Evolutionary conservation across 2,329 filamentous ascomycete genomes (phyloP).

Genomic region (Colletotrichum limetticola): DNA sequence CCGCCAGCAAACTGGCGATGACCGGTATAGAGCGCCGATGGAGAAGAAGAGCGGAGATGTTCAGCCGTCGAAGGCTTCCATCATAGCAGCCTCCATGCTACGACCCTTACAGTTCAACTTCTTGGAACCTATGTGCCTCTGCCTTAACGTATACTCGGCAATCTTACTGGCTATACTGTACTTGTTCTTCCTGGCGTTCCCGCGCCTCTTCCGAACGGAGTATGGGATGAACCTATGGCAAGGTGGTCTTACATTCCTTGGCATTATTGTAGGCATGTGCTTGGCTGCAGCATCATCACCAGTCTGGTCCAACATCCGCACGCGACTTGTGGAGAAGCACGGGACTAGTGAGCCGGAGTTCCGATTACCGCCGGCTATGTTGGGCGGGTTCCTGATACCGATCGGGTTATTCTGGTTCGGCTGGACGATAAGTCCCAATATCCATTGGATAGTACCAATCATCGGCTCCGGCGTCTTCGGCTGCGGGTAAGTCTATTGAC

Average conservation of each 20-base stretch:
- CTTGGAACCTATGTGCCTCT: conserved; percentile 86
- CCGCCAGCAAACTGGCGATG: conserved; percentile 79
- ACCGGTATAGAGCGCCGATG: conserved; percentile 78
- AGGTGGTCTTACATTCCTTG: conserved; percentile 79
- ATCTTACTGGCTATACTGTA: conserved; percentile 87
- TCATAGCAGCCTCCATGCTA: conserved; percentile 65
- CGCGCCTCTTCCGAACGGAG: conserved; percentile 78
- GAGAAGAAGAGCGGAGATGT: conserved; percentile 79
- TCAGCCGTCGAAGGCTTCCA: conserved; percentile 57
- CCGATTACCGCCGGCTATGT: conserved; percentile 80
- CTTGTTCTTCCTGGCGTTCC: conserved; percentile 92
- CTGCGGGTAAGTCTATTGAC: conserved; percentile 63
- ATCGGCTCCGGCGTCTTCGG: conserved; percentile 79
- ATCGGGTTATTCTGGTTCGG: conserved; percentile 59
- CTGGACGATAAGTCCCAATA: conserved; percentile 26
- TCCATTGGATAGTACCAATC: conserved; percentile 51
- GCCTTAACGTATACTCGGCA: conserved; percentile 83
- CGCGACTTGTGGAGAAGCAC: conserved; percentile 64
- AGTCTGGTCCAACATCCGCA: conserved; percentile 71
- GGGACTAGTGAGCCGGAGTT: conserved; percentile 82
- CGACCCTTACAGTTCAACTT: conserved; percentile 83
- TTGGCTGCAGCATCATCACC: conserved; percentile 68
- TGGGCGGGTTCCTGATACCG: conserved; percentile 79
- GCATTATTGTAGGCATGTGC: conserved; percentile 75
- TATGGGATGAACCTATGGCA: conserved; percentile 84